Base-by-base conservation (phyloP, 2,329 filamentous ascomycete genomes). In the Ascochyta fabae region DNA sequence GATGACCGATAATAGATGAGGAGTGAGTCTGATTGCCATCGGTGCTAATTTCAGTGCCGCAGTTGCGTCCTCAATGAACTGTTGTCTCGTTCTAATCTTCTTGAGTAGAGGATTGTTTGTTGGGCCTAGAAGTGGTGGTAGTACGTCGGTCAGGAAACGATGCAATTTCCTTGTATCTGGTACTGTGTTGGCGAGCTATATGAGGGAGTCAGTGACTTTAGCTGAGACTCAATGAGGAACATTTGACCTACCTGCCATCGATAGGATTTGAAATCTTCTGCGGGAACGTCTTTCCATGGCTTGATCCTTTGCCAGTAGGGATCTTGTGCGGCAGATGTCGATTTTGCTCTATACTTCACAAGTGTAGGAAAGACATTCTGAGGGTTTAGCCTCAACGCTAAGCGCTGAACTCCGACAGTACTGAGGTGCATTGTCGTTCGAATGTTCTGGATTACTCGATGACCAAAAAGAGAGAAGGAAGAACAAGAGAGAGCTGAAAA, bases 1-100 rank as follows among this genome's bases (percentile, higher is more conserved):
- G 51, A 87, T 81, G 2, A 80, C 78, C 57, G 83, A 84, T 27
- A 88, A 70, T 4, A 86, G 77, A 58, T 88, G 84, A 1, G 86
- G 86, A 31, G 84, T 86, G 52, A 88, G 72, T 9, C 85, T 78
- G 35, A 87, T 78, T 0, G 84, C 78, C 86, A 88, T 88, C 2
- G 85, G 81, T 1, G 85, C 82, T 5, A 75, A 66, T 19, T 74
- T 77, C 48, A 87, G 79, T 10, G 84, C 86, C 15, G 75, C 74
- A 24, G 79, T 65, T 3, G 86, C 79, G 68, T 88, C 84, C 2
- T 74, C 62, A 43, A 86, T 79, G 52, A 88, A 84, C 19, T 83
- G 78, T 2, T 83, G 76, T 10, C 79, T 81, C 23, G 78, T 81
- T 54, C 78, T 78, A 62, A 79, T 76, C 23, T 72, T 71, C 5